A percentile compares a stretch with the other conserved stretches of the same genome.
Conservation (phyloP, 768 basidiomycete species). For the Strobilomyces confusus region DNA sequence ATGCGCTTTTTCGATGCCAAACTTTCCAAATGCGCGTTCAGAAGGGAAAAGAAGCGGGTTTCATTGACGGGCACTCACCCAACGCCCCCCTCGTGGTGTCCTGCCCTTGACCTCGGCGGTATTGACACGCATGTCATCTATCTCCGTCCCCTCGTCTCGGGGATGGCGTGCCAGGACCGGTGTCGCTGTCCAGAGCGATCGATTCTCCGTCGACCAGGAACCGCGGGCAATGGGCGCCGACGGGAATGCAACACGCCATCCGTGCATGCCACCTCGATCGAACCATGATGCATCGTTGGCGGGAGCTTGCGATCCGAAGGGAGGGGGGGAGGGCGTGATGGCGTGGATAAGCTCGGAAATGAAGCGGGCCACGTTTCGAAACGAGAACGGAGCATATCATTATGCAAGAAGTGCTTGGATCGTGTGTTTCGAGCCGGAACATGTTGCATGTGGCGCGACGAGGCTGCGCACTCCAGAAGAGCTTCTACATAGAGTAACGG, state of each 20-base stretch:
- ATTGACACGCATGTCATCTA: conserved; percentile 11
- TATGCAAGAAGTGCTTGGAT: conserved; percentile 16
- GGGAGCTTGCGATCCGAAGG: neutral
- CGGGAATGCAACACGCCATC: conserved; percentile 7
- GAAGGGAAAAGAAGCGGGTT: conserved; percentile 9
- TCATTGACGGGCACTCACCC: neutral
- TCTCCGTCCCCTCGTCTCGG: conserved; percentile 10
- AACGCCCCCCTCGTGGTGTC: conserved; percentile 20
- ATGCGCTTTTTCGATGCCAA: conserved; percentile 25
- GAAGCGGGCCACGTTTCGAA: conserved; percentile 16
- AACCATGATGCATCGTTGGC: conserved; percentile 1
- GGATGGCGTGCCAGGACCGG: conserved; percentile 3
- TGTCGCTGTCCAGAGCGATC: conserved; percentile 5
- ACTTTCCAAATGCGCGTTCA: conserved; percentile 23
- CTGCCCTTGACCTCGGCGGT: conserved; percentile 20
- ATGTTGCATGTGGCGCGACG: conserved; percentile 20
- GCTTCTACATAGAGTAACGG: conserved; percentile 8
- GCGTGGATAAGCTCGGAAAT: conserved; percentile 19
- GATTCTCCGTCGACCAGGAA: conserved; percentile 4
- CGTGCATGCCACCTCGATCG: conserved; percentile 2
- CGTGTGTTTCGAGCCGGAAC: conserved; percentile 28
- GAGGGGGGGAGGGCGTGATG: neutral
- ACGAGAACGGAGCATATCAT: conserved; percentile 8
- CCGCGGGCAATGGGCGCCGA: neutral
- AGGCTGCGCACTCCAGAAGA: conserved; percentile 21